Base-by-base conservation (phyloP, 2,329 filamentous ascomycete genomes). In the Ploettnerulaceae sp. region DNA sequence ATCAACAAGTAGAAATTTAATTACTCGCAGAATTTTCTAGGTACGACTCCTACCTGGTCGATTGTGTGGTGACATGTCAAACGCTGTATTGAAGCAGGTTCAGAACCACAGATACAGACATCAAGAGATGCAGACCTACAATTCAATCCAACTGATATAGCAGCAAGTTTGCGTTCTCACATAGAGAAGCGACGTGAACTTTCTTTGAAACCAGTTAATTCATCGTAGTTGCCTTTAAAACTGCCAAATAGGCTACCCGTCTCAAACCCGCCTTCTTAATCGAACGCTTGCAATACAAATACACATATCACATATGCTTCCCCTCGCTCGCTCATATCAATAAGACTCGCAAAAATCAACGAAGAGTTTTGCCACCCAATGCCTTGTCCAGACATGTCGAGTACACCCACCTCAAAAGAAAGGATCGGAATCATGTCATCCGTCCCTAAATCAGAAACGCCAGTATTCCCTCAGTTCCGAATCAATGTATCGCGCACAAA, bases 221-320 rank as follows among this genome's bases (percentile, higher is more conserved):
- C 44, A 21, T 35, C 29, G 14, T 29, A 22, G 28, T 32, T 17
- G 34, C 35, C 28, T 14, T 29, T 17, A 12, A 12, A 11, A 9
- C 17, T 14, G n/a, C 11, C 22, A 3, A 20, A 15, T 5, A 24
- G 21, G 40, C 22, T 8, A 20, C 22, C 40, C 25, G 20, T 18
- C 4, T 35, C 12, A 20, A 44, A 14, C 36, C 40, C 24, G 21
- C 24, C 22, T 17, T 4, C 39, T 35, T 22, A 20, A 18, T 32
- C 14, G 31, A 41, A 17, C 29, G 38, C 43, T 52, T 49, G 50
- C 50, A 47, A 52, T 52, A 52, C 39, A 48, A 48, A 42, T 52
- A 52, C 50, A 52, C 25, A 45, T 47, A 47, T 51, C 37, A 39
- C 35, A 45, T 36, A 45, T 40, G 26, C 35, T 33, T n/a, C 21